phyloP scores from a whole-genome alignment of 2,329 filamentous ascomycete species.

The Pseudogymnoascus sp. region DNA sequence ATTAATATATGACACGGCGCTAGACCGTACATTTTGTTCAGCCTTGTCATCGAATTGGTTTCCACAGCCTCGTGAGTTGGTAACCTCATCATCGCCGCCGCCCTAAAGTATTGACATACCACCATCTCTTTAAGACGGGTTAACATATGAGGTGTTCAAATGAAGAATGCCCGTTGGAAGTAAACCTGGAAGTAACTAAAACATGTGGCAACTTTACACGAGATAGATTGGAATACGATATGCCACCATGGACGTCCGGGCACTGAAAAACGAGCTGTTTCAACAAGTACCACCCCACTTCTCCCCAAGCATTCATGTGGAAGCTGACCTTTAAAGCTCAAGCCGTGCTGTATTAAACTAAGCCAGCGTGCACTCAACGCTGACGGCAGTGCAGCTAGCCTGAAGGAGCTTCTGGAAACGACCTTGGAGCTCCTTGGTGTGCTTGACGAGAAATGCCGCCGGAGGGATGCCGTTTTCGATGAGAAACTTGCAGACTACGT shows the following conservation, averaged over 20 bases:
- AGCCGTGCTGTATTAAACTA: constrained; percentile 54
- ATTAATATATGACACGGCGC: neutral
- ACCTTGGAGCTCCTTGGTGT: constrained; percentile 39
- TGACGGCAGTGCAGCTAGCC: constrained; percentile 34
- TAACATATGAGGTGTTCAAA: neutral
- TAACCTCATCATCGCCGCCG: neutral
- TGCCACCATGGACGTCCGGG: constrained; percentile 5
- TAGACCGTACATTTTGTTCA: neutral
- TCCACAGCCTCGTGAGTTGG: neutral
- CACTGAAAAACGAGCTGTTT: constrained; percentile 11
- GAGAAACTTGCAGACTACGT: constrained; percentile 84
- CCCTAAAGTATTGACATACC: neutral
- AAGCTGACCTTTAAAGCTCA: constrained; percentile 40
- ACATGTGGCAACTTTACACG: constrained; percentile 91
- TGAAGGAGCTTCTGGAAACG: constrained; percentile 40
- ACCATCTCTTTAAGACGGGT: neutral
- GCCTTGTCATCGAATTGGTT: neutral
- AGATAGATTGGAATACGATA: constrained; percentile 51
- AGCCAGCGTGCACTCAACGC: constrained; percentile 49
- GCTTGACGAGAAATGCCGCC: constrained; percentile 33
- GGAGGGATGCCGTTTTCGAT: constrained; percentile 55
- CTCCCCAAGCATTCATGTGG: neutral
- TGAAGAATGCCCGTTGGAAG: constrained; percentile 46
- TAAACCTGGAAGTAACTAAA: constrained; percentile 61
- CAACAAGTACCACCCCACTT: constrained; percentile 8